Base-by-base conservation (phyloP, 2,329 filamentous ascomycete species). In the Pestalotiopsis sp. region DNA sequence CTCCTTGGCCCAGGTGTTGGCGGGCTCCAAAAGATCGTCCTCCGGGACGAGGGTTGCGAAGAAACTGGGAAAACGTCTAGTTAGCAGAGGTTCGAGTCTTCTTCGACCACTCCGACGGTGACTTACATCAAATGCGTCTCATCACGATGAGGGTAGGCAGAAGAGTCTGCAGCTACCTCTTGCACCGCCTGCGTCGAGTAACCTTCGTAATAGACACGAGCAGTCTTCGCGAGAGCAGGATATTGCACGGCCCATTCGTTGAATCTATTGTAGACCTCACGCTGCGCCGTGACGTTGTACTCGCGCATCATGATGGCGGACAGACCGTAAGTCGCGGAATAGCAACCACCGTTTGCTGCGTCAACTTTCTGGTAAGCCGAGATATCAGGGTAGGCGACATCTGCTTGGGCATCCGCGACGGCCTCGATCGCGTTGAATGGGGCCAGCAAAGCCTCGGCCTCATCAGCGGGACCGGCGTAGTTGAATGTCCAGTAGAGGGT, bases 61-160 rank as follows among this genome's bases (percentile, higher is more conserved):
- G 52, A 57, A 52, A 20, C 45, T 52, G 20, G 14, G 4, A 7
- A 1, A 20, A 9, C 5, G 17, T 52, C 4, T 31, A 1, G 45
- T 52, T 52, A 52, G 45, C 20, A 52, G 14, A 52, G 4, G 4
- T 14, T 5, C 1, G 57, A 13, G 23, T 1, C 20, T 60, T 27
- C 13, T 60, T 60, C 6, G 25, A 27, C 25, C 12, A 60, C 9
- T 27, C 2, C 1, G 20, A 27, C 13, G 57, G 23, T 7, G 52
- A 73, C 69, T 20, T 65, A 70, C 69, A 71, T 68, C 4, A 74
- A 67, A 31, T 70, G 70, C 20, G 70, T 36, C 2, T 75, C 69
- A 11, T 68, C 68, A 17, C 75, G 73, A 17, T 71, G 70, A 4
- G 74, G 72, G 63, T 70, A 75, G 0, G 75, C 73, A 3, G 73